Evolutionary conservation across 2,329 filamentous ascomycete genomes (phyloP).

Genomic region (Hypoxylon sp.): DNA sequence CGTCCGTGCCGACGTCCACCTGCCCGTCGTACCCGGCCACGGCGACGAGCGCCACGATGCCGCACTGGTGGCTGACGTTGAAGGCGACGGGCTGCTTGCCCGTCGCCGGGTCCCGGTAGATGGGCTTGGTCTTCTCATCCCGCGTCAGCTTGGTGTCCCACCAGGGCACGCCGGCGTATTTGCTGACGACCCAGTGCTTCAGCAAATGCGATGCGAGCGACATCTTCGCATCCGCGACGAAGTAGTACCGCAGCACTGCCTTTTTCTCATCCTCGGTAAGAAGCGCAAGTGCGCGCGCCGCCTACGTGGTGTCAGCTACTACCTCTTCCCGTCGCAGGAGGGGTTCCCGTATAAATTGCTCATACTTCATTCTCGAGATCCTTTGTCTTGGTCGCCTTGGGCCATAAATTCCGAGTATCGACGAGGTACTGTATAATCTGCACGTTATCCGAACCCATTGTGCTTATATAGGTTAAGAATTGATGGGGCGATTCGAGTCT

Average conservation of each 20-base stretch:
- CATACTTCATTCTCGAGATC: constrained; percentile 64
- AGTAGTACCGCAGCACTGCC: constrained; percentile 72
- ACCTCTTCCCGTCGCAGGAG: constrained; percentile 1
- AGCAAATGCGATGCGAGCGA: constrained; percentile 79
- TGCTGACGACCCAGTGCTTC: constrained; percentile 78
- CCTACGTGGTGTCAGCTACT: constrained; percentile 56
- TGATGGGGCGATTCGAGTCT: constrained; percentile 19
- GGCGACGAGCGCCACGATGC: constrained; percentile 78
- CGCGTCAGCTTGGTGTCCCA: constrained; percentile 68
- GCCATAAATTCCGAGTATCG: constrained; percentile 72
- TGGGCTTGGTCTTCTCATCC: constrained; percentile 68
- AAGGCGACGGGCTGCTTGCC: constrained; percentile 69
- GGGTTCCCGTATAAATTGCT: constrained; percentile 22
- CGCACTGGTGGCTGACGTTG: constrained; percentile 85
- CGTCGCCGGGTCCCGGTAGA: constrained; percentile 65
- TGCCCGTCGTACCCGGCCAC: constrained; percentile 55
- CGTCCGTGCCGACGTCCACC: constrained; percentile 76
- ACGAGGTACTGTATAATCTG: constrained; percentile 72
- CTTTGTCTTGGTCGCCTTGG: constrained; percentile 64
- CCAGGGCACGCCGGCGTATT: constrained; percentile 73
- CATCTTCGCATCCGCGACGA: constrained; percentile 81
- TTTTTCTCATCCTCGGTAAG: constrained; percentile 69
- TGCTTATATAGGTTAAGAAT: constrained; percentile 27
- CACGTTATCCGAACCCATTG: constrained; percentile 52
- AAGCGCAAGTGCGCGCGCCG: constrained; percentile 67